phyloP scores from a whole-genome alignment of 768 basidiomycete genomes.

The Ephemerocybe angulata region DNA sequence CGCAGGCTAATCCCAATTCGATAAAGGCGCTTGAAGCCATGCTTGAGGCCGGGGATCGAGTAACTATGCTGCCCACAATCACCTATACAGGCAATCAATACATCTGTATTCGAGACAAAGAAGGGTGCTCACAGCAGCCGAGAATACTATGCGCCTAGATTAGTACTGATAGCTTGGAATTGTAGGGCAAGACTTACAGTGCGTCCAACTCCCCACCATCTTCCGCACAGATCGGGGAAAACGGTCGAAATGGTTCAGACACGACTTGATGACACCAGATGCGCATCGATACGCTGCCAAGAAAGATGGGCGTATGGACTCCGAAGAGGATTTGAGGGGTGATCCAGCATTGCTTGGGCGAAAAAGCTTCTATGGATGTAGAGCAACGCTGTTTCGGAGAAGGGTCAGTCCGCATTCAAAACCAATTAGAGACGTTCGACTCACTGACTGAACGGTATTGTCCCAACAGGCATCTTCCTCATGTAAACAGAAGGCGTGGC shows the following conservation, averaged over 20 bases:
- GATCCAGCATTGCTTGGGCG: constrained; percentile 65
- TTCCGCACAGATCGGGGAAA: constrained; percentile 57
- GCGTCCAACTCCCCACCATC: constrained; percentile 68
- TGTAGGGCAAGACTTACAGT: constrained; percentile 34
- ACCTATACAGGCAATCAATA: constrained; percentile 35
- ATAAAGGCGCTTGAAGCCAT: constrained; percentile 66
- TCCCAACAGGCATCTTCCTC: constrained; percentile 48
- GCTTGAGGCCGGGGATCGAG: constrained; percentile 58
- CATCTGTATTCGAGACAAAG: neutral
- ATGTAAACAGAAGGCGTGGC: constrained; percentile 52
- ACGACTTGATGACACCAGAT: constrained; percentile 59
- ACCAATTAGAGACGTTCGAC: constrained; percentile 25
- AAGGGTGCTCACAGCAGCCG: constrained; percentile 39
- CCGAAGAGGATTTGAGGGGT: constrained; percentile 64
- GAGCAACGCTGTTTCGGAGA: constrained; percentile 48
- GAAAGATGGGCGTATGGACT: constrained; percentile 74
- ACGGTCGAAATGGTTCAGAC: constrained; percentile 48
- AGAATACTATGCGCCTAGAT: constrained; percentile 33
- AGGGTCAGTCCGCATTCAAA: neutral
- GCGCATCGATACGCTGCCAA: constrained; percentile 70
- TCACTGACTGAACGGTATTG: constrained; percentile 53
- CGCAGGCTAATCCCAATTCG: constrained; percentile 61
- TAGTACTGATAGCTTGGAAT: constrained; percentile 13
- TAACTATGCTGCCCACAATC: constrained; percentile 62
- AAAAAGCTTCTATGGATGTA: constrained; percentile 72